Base-by-base conservation (phyloP, 2,329 filamentous ascomycete genomes). In the Colletotrichum musae region DNA sequence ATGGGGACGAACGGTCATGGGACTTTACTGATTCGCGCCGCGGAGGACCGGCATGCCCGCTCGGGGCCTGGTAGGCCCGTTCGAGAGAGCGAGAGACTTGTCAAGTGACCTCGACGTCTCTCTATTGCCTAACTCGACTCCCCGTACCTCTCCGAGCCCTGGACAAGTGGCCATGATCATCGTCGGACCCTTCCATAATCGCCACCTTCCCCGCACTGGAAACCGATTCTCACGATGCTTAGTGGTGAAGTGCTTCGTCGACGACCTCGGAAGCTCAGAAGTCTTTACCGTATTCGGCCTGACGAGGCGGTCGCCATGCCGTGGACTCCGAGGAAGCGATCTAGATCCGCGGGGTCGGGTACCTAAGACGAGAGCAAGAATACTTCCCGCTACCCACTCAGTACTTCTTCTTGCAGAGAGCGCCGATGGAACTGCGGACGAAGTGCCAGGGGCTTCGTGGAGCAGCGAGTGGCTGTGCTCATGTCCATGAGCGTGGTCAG, bases 181-280 rank as follows among this genome's bases (percentile, higher is more conserved):
- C 53, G 39, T 41, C 21, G 39, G 41, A 47, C 41, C 45, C 26
- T 70, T n/a, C 64, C 64, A 58, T n/a, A 53, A 54, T 70, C 28
- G 68, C 68, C 68, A 70, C 68, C 41, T 68, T 58, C 68, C 68
- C 68, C 58, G 64, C 68, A 64, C 41, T 24, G 13, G 28, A 54
- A 39, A 54, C 32, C n/a, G 21, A 32, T 56, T 52, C 56, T 57
- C 64, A 70, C 64, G 64, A 68, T 68, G 58, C 48, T 58, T 26
- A 70, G 64, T 68, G 64, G 58, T 52, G 58, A 70, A 63, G 52
- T 6, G 32, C 50, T 43, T 52, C 52, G 18, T 13, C n/a, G 28
- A 50, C 39, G 32, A 45, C 32, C 45, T 45, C 58, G 41, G 50
- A 26, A 54, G 5, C 53, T 15, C 54, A 21, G 43, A 70, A 4